Base-by-base conservation (phyloP, 2,329 filamentous ascomycete species). In the Colletotrichum incanum region DNA sequence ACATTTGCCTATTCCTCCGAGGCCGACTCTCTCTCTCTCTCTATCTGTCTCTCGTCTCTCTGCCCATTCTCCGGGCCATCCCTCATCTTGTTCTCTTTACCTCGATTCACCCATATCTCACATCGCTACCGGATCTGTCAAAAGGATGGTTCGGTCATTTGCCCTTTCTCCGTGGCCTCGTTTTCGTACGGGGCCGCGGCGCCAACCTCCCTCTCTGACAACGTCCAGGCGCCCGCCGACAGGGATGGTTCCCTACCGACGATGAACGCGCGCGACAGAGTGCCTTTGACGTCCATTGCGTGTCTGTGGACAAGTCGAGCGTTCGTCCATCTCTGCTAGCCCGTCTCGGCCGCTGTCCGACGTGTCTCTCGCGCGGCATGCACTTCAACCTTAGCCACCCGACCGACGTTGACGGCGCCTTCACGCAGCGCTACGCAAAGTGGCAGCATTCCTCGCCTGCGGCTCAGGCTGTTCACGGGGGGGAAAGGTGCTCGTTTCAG, bases 401-500 rank as follows among this genome's bases (percentile, higher is more conserved):
- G 39, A 18, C 55, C 23, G 34, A 59, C 37, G 37, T 59, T 59
- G 55, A 39, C 45, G 59, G 23, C 34, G 16, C 50, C 45, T 45
- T 62, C 20, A 52, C 56, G 26, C 65, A 37, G 56, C 59, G 34
- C 59, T 9, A 62, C 31, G 5, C 43, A n/a, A 11, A n/a, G n/a
- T 62, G 31, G 45, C 58, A 61, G 55, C 14, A 26, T 61, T 31
- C 31, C 45, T 50, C 49, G 37, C 39, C 52, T 72, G 65, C 68
- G 65, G 65, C 65, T 69, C n/a, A 26, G 34, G 50, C 28, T 52
- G 45, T 50, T 41, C 47, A n/a, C 47, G 14, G 12, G 5, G 4
- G 18, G 34, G n/a, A 56, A 39, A 18, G 39, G 54, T 31, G 60
- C 65, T 54, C 59, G 70, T 72, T 72, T 70, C 70, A 72, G 65